Evolutionary conservation across 2,329 filamentous ascomycete genomes (phyloP).

Genomic region (Amauroascus verrucosus): DNA sequence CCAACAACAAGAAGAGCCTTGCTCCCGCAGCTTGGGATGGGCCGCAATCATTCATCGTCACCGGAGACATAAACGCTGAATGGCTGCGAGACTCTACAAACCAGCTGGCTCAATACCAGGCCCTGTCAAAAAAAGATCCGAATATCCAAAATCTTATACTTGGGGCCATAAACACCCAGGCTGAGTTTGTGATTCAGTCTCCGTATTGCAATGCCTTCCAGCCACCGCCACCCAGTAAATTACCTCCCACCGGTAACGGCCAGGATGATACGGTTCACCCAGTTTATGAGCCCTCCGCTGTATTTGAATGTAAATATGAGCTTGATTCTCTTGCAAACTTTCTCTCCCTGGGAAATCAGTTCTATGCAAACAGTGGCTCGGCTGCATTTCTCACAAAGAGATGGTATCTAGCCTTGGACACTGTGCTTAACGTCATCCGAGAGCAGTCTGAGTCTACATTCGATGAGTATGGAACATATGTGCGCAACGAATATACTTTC

Average conservation of each 20-base stretch:
- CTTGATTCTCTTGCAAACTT: conserved; percentile 92
- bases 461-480: conserved; percentile 54
- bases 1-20: conserved; percentile 39
- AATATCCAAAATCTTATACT: conserved; percentile 69
- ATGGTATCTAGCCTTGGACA: conserved; percentile 70
- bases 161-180: conserved; percentile 91
- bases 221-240: conserved; percentile 71
- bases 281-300: conserved; percentile 66
- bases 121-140: conserved; percentile 69
- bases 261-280: conserved; percentile 81
- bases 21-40: conserved; percentile 59
- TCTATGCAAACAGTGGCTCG: conserved; percentile 67
- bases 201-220: conserved; percentile 99
- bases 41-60: conserved; percentile 84
- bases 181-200: conserved; percentile 85
- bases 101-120: conserved; percentile 82
- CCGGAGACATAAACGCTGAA: conserved; percentile 83
- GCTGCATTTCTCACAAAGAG: conserved; percentile 66
- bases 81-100: conserved; percentile 91
- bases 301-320: conserved; percentile 99
- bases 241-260: conserved; percentile 62
- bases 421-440: conserved; percentile 61
- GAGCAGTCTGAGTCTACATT: conserved; percentile 77
- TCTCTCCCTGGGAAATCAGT: conserved; percentile 73
- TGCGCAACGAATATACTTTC: conserved; percentile 76